Base-by-base conservation (phyloP, 495 filamentous ascomycete genomes). In the Talaromyces trachyspermus region DNA sequence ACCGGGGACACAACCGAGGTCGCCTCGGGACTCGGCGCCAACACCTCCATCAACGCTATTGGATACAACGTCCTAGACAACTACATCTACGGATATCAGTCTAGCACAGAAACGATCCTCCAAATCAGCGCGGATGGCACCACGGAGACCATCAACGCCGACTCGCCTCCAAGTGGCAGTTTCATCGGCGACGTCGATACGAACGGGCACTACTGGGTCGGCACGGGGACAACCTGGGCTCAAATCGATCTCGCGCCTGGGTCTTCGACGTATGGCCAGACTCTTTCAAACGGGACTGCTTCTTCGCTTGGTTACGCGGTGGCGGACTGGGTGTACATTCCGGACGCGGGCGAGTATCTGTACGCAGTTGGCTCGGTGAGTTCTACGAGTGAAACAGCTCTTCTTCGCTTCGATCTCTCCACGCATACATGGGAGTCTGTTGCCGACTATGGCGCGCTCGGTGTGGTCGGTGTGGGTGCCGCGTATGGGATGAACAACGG, bases 401-500 rank as follows among this genome's bases (percentile, higher is more conserved):
- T 43, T 3, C 41, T 43, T n/a, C 41, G 41, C 5, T 43, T 43
- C 15, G 15, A 19, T 27, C n/a, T 43, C 12, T 43, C 41, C 14
- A 15, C 41, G 1, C 25, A 43, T 19, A 10, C n/a, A 25, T 43
- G 41, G 41, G 23, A 43, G 14, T 27, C 41, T 4, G 41, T 43
- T 2, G 12, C 25, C 25, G 18, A 43, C 18, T 43, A 64, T 56
- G 65, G 56, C 2, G 65, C 63, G 43, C 42, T 66, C 42, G 56
- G 64, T 41, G 50, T 65, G 48, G 49, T 55, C 9, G 61, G 62
- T 52, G 60, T 55, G 5, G 64, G 64, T 43, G 55, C 46, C n/a
- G 40, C 30, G 4, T 40, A 35, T 33, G 54, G 56, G 18, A 46
- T 53, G 23, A 43, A 43, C 25, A 43, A 43, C 24, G 41, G 25